phyloP scores from a whole-genome alignment of 2,329 filamentous ascomycete species.

The Paramyrothecium sp. region DNA sequence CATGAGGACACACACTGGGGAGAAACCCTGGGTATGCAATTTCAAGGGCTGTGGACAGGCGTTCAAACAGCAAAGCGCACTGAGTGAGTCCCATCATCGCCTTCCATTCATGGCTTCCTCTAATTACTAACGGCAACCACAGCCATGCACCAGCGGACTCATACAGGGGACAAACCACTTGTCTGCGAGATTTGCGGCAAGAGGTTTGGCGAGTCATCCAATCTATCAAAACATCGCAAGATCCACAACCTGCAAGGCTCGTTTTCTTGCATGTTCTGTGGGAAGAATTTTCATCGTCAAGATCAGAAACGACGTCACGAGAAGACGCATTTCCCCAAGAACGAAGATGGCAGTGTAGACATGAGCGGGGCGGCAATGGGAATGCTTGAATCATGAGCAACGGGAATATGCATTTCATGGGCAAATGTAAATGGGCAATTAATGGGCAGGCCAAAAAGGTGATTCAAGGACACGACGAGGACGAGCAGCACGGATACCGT shows the following conservation, averaged over 20 bases:
- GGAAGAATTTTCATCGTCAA: conserved; percentile 56
- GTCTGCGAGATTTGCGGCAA: conserved; percentile 58
- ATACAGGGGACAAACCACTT: conserved; percentile 64
- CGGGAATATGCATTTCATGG: too few relatives aligned
- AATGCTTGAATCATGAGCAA: too few relatives aligned
- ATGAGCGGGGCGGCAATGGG: too few relatives aligned
- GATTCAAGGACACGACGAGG: too few relatives aligned
- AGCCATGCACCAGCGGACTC: conserved; percentile 68
- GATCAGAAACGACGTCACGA: conserved; percentile 61
- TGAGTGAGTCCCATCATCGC: conserved; percentile 46
- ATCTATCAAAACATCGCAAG: conserved; percentile 64
- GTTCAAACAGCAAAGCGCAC: conserved; percentile 66
- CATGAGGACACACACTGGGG: conserved; percentile 63
- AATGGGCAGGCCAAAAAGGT: too few relatives aligned
- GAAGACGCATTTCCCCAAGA: conserved; percentile 27
- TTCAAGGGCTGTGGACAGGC: conserved; percentile 49
- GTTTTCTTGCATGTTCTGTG: conserved; percentile 52
- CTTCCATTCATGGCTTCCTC: neutral
- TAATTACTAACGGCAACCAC: conserved; percentile 11
- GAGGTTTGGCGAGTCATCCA: conserved; percentile 63
- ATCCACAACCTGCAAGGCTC: conserved; percentile 55
- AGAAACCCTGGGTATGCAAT: conserved; percentile 60
- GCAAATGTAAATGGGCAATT: too few relatives aligned
- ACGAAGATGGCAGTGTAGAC: neutral
- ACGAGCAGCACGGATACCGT: too few relatives aligned